These are phyloP conservation scores for Pyrrhoderma noxium DNA, from an alignment of 1,284 basidiomycete species.

Conservation along the genomic window DNA sequence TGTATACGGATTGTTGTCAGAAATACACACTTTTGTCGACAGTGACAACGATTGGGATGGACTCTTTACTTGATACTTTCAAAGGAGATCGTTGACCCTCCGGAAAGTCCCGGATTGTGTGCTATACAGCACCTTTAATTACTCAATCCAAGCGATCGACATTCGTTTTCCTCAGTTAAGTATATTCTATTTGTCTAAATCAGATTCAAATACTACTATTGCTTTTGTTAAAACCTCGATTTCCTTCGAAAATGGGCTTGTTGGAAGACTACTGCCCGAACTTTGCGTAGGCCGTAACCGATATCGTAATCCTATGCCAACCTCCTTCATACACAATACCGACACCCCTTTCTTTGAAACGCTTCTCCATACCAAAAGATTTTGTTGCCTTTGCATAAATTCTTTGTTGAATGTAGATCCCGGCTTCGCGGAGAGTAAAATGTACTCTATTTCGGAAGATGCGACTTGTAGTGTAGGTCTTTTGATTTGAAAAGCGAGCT, in stretches of 20 bases:
- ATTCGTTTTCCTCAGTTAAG: no score
- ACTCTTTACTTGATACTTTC: no score
- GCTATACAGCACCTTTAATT: no score
- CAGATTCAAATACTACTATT: slow-evolving; percentile 11
- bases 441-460: slow-evolving; percentile 4
- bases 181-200: slow-evolving; percentile 11
- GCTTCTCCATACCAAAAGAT: slow-evolving; percentile 5
- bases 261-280: neutral
- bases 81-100: no score
- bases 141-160: no score
- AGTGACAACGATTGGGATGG: no score
- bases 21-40: no score
- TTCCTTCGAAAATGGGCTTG: slow-evolving; percentile 3
- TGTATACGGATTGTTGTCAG: no score
- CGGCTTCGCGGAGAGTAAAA: slow-evolving; percentile 12
- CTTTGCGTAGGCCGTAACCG: neutral
- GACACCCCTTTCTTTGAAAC: slow-evolving; percentile 3
- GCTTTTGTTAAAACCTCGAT: slow-evolving; percentile 11
- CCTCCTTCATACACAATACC: slow-evolving; percentile 12
- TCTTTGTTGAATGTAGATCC: slow-evolving; percentile 13
- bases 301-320: slow-evolving; percentile 3
- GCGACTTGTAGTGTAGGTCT: neutral
- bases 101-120: no score
- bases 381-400: slow-evolving; percentile 10
- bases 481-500: slow-evolving; percentile 7